Base-by-base conservation (phyloP, 1,139 yeast species). In the Williopsis jadinii region DNA sequence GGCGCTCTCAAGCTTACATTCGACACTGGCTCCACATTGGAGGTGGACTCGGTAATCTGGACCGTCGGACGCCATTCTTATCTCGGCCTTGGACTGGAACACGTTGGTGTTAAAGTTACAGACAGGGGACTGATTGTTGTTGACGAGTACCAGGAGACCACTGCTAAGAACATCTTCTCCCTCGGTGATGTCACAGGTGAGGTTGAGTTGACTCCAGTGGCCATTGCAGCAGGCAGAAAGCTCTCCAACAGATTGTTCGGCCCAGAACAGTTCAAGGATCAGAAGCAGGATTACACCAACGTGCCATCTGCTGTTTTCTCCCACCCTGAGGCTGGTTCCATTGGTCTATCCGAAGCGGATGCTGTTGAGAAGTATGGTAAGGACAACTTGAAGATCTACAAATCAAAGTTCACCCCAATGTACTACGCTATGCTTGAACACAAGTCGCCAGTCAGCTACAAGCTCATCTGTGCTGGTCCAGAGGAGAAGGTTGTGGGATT, bases 171-270 rank as follows among this genome's bases (percentile, higher is more conserved):
- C 63, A 73, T 92, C 49, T 87, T 73, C 61, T 82, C 98, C 2
- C 71, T 92, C 41, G 99, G 99, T 58, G 99, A 92, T 62, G 95
- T 88, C 46, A 82, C 84, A 34, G 95, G 96, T 48, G 81, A 82
- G 44, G 84, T 84, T 40, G 97, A 92, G 67, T 75, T 92, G 58
- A 92, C 99, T 8, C 99, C 99, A 8, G 97, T 88, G 37, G 98
- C 98, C 37, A 92, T 92, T 69, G 97, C 98, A 33, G 94, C 98
- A 8, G 99, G 99, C 45, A 82, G 99, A 66, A 85, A 79, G 63
- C 75, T 92, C 52, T 77, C 97, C 33, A 90, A 88, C 68, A 77
- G 99, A 62, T 67, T 92, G 47, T 92, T 90, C 61, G 97, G 97
- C 24, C 82, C 90, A 39, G 77, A 73, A 41, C 62, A 67, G 47